Conservation (phyloP, 495 filamentous ascomycete species). For the Hypoxylon lienhwacheense region DNA sequence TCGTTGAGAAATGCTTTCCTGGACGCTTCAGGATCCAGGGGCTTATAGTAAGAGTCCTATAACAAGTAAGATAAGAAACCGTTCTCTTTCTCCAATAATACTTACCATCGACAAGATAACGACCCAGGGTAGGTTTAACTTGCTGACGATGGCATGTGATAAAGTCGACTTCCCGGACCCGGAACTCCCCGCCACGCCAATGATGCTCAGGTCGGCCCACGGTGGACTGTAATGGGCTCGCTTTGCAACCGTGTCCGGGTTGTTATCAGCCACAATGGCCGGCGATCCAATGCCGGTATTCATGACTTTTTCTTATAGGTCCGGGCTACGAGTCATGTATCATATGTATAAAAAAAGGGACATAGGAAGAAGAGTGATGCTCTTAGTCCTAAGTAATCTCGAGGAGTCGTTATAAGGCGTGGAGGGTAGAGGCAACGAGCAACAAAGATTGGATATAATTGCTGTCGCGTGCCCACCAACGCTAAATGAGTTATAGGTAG, state of each 20-base stretch:
- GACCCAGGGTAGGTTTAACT: constrained; percentile 93
- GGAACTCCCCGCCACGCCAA: constrained; percentile 92
- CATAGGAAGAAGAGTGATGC: not conserved
- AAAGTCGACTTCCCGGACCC: constrained; percentile 98
- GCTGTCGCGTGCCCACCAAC: constrained; percentile 29
- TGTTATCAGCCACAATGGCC: constrained; percentile 32
- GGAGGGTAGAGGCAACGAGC: not conserved
- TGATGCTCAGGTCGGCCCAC: constrained; percentile 92
- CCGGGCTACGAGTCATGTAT: constrained; percentile 10
- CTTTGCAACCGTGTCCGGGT: constrained; percentile 45
- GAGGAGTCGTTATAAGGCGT: too few relatives aligned
- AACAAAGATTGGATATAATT: not conserved
- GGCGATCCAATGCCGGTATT: constrained; percentile 31
- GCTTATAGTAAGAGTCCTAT: constrained; percentile 97
- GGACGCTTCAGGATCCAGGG: constrained; percentile 71
- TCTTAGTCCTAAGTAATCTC: not conserved
- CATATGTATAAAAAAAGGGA: too few relatives aligned
- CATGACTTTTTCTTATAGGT: constrained; percentile 29
- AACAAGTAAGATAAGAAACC: constrained; percentile 19
- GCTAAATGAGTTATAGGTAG: constrained; percentile 5
- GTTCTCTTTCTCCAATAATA: constrained; percentile 4
- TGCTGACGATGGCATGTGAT: constrained; percentile 84
- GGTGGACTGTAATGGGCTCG: constrained; percentile 82
- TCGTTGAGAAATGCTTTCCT: constrained; percentile 80
- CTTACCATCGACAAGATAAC: constrained; percentile 93